phyloP scores from a whole-genome alignment of 192 early-diverging fungal genomes.

The Coemansia sp. region DNA sequence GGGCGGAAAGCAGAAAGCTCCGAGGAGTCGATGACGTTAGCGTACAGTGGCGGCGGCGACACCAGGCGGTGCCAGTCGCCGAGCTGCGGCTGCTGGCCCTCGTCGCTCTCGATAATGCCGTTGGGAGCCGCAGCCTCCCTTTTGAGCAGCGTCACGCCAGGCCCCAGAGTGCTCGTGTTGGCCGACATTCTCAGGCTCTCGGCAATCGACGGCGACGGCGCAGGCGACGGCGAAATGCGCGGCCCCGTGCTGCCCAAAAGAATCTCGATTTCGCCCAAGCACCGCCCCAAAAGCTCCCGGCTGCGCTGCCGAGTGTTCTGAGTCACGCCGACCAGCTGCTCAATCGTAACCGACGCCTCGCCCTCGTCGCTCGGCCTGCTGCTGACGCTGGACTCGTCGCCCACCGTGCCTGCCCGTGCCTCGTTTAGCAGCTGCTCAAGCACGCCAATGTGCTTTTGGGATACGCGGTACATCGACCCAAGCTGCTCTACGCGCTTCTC shows the following conservation, averaged over 20 bases:
- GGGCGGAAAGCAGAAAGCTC: neutral
- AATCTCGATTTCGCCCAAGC: slow-evolving; percentile 40
- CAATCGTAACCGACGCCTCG: neutral
- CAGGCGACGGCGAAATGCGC: neutral
- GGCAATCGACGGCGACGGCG: neutral
- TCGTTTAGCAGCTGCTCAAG: slow-evolving; percentile 29
- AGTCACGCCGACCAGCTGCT: slow-evolving; percentile 24
- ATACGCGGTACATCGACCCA: slow-evolving; percentile 17
- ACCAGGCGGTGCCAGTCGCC: neutral
- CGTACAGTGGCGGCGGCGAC: neutral
- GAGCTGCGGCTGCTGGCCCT: too few relatives aligned
- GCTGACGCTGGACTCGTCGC: neutral
- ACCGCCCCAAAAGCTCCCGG: slow-evolving; percentile 30
- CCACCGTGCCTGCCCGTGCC: neutral
- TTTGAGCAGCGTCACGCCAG: neutral
- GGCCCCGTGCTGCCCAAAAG: slow-evolving; percentile 15
- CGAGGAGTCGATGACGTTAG: neutral
- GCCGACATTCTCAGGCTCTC: slow-evolving; percentile 1
- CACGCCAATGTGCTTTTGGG: slow-evolving; percentile 36
- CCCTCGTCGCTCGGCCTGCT: neutral
- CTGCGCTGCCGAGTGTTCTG: slow-evolving; percentile 21
- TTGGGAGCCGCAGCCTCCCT: neutral
- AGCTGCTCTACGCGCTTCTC: slow-evolving; percentile 49
- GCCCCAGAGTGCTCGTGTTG: neutral
- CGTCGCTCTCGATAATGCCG: neutral